Conservation (phyloP, 1,284 basidiomycete species). For the Ustilago loliicola region DNA sequence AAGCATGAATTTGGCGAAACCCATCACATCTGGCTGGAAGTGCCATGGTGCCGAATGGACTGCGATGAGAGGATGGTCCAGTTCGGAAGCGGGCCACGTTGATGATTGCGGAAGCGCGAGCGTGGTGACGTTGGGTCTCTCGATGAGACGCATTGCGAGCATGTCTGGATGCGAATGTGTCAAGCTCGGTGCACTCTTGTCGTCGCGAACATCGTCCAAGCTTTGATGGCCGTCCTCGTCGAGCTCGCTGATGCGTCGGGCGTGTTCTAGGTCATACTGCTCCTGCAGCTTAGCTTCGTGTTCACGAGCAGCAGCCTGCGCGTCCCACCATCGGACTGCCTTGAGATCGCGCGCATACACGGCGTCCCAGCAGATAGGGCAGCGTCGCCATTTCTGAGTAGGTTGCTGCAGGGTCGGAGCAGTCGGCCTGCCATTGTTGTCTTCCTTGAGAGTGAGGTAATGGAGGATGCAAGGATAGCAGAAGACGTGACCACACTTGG, state of each 20-base stretch:
- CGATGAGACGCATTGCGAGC: constrained; percentile 85
- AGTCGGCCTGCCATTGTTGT: constrained; percentile 22
- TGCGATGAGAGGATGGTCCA: constrained; percentile 76
- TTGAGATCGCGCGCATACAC: constrained; percentile 92
- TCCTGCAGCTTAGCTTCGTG: constrained; percentile 43
- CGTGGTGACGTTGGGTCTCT: constrained; percentile 92
- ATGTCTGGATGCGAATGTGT: constrained; percentile 72
- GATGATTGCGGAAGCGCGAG: constrained; percentile 91
- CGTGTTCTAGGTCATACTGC: constrained; percentile 33
- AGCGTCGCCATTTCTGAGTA: constrained; percentile 71
- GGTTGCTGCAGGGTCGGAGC: constrained; percentile 23
- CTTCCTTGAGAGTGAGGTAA: constrained; percentile 75
- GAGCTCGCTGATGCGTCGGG: constrained; percentile 23
- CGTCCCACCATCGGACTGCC: constrained; percentile 78
- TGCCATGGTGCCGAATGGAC: constrained; percentile 93
- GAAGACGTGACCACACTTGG: constrained; percentile 91
- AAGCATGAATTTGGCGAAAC: constrained; percentile 94
- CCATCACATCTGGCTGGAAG: constrained; percentile 91
- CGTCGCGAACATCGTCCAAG: constrained; percentile 11
- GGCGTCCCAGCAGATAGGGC: constrained; percentile 96
- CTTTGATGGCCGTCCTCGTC: constrained; percentile 21
- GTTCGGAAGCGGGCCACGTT: constrained; percentile 81
- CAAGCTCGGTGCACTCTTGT: constrained; percentile 19
- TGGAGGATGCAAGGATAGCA: constrained; percentile 74
- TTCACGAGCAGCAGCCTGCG: constrained; percentile 52